phyloP scores from a whole-genome alignment of 2,329 filamentous ascomycete species.

The Aspergillus sp. region DNA sequence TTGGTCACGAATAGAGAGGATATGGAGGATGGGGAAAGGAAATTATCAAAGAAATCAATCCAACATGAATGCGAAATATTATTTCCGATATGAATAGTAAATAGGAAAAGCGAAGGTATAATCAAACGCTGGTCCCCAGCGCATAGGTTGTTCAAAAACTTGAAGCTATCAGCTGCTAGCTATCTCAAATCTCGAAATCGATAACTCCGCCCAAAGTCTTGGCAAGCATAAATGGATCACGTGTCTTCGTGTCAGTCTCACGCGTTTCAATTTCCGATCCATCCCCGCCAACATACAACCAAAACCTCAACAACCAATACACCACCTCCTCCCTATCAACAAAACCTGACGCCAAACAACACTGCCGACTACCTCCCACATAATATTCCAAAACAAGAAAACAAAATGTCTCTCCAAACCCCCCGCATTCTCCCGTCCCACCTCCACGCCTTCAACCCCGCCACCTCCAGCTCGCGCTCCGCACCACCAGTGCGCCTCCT shows the following conservation, averaged over 20 bases:
- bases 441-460: conserved; percentile 71
- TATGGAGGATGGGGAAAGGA: not conserved
- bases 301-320: not conserved
- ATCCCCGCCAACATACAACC: not conserved
- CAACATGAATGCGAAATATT: not conserved
- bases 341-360: no score
- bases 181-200: not conserved
- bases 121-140: not conserved
- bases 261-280: not conserved
- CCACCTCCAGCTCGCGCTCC: conserved; percentile 31
- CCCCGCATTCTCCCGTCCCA: conserved; percentile 81
- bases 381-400: not conserved
- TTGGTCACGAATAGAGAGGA: not conserved
- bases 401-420: conserved; percentile 69
- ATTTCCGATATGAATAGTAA: not conserved
- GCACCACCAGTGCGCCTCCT: conserved; percentile 76
- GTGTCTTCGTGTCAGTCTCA: conserved; percentile 13
- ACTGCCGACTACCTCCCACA: no score
- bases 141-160: not conserved
- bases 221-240: conserved; percentile 7
- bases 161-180: not conserved
- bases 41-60: not conserved
- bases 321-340: not conserved
- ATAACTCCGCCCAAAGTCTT: conserved; percentile 3
- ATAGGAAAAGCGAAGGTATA: not conserved